These are phyloP conservation scores for Calvatia gigantea DNA, from an alignment of 768 basidiomycete species.

Conservation along the genomic window DNA sequence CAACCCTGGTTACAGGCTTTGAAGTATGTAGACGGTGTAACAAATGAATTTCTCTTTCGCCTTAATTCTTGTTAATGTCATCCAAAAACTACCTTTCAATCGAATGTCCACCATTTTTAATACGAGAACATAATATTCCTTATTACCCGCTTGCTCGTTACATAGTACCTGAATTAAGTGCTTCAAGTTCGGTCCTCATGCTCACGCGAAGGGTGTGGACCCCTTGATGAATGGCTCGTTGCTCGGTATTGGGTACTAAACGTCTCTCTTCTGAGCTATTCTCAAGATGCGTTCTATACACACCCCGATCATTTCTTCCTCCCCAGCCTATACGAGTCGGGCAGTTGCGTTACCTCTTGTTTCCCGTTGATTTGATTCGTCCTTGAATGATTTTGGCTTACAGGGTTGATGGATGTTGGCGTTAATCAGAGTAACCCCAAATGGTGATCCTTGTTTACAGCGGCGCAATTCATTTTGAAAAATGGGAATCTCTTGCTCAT, in stretches of 20 bases:
- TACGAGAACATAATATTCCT: not conserved
- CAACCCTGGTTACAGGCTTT: not conserved
- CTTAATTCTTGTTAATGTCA: not conserved
- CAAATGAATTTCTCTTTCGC: conserved; percentile 3
- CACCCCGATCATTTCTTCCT: conserved; percentile 7
- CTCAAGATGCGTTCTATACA: not conserved
- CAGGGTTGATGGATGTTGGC: no score
- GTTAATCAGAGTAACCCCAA: not conserved
- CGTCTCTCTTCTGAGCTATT: no score
- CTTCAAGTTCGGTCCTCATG: not conserved
- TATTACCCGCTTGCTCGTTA: not conserved
- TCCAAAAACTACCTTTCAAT: not conserved
- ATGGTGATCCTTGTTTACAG: conserved; percentile 2
- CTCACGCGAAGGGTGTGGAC: not conserved
- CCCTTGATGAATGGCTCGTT: no score
- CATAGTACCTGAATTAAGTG: not conserved
- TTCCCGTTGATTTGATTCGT: no score
- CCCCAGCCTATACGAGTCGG: not conserved
- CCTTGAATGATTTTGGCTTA: no score
- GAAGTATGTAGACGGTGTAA: not conserved
- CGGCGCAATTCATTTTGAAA: not conserved
- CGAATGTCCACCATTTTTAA: not conserved
- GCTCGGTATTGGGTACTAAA: no score
- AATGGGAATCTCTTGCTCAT: not conserved
- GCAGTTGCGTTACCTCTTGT: not conserved